Evolutionary conservation across 2,329 filamentous ascomycete species (phyloP).

Genomic region (Daldinia sp.): DNA sequence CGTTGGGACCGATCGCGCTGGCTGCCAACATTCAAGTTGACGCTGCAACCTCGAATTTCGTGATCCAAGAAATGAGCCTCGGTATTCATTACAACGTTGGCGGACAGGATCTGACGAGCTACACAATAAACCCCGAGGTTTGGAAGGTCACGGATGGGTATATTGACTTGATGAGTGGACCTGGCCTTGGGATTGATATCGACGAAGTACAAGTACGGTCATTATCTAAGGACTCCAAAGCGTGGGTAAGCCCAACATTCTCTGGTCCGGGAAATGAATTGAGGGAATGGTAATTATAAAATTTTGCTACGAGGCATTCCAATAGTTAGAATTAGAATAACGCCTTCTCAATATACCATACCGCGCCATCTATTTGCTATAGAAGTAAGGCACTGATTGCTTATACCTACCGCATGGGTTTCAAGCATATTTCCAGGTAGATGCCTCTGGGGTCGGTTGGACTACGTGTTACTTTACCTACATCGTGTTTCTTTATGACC

Average conservation of each 20-base stretch:
- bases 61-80: conserved; percentile 80
- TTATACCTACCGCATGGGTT: too few relatives aligned
- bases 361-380: too few relatives aligned
- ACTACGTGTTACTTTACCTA: too few relatives aligned
- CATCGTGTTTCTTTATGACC: too few relatives aligned
- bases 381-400: too few relatives aligned
- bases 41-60: conserved; percentile 68
- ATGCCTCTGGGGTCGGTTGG: too few relatives aligned
- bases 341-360: neutral
- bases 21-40: conserved; percentile 76
- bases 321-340: neutral
- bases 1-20: conserved; percentile 75
- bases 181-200: conserved; percentile 74
- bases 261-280: conserved; percentile 72
- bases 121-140: conserved; percentile 69
- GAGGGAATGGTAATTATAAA: conserved; percentile 66
- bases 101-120: conserved; percentile 70
- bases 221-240: conserved; percentile 63
- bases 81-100: conserved; percentile 82
- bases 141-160: conserved; percentile 74
- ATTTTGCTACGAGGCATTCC: neutral
- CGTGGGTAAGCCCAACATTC: conserved; percentile 74
- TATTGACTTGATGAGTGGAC: conserved; percentile 65
- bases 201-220: conserved; percentile 73
- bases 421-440: too few relatives aligned